A percentile compares a stretch with the other conserved stretches of the same genome.
phyloP scores from a whole-genome alignment of 1,284 basidiomycete species.

The Puccinia horiana region DNA sequence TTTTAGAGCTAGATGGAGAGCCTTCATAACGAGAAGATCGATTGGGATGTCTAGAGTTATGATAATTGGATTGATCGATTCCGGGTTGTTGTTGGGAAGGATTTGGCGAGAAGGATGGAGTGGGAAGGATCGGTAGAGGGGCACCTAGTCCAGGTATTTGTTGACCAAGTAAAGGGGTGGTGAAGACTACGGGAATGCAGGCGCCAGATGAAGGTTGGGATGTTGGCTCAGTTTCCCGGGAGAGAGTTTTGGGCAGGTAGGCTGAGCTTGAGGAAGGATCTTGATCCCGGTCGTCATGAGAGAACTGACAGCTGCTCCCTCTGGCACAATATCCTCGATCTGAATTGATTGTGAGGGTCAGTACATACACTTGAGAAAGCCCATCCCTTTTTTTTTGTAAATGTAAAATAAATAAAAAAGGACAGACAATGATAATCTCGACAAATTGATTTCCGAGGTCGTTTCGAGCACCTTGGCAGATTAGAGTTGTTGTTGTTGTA shows the following conservation, averaged over 20 bases:
- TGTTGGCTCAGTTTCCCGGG: neutral
- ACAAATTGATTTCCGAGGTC: conserved; percentile 32
- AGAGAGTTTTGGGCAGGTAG: neutral
- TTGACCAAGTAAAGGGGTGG: neutral
- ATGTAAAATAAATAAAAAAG: neutral
- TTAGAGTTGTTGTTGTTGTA: neutral
- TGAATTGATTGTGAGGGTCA: neutral
- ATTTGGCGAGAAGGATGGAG: neutral
- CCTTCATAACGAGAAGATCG: conserved; percentile 9
- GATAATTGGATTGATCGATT: conserved; percentile 5
- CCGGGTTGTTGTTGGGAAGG: neutral
- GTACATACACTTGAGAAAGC: neutral
- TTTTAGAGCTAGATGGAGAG: neutral
- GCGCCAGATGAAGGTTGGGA: neutral
- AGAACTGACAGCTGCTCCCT: conserved; percentile 34
- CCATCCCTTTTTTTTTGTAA: no score
- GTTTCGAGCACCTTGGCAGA: conserved; percentile 21
- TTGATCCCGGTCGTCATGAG: conserved; percentile 31
- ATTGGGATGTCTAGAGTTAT: conserved; percentile 1
- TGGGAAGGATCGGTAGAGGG: conserved; percentile 3
- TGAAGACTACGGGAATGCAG: conserved; percentile 11
- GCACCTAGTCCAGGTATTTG: conserved; percentile 24
- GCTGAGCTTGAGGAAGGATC: conserved; percentile 17
- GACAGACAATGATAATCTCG: conserved; percentile 43
- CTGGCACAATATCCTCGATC: conserved; percentile 47